These are phyloP conservation scores for Aspergillus latus DNA, from an alignment of 2,329 filamentous ascomycete genomes.

Conservation along the genomic window DNA sequence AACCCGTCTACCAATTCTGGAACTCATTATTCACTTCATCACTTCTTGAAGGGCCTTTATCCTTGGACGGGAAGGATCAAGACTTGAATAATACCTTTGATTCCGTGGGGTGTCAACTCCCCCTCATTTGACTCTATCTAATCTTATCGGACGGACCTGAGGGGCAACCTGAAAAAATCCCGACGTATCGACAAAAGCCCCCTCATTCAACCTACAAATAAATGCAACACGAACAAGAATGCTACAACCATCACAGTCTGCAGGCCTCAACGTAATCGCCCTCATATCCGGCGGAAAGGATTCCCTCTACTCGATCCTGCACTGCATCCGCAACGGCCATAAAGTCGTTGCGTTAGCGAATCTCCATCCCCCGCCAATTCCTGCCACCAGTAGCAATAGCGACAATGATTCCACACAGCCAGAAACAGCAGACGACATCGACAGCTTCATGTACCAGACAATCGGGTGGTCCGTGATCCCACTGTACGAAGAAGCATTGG, in stretches of 20 bases:
- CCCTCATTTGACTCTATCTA: background rate
- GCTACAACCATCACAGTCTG: conserved; percentile 20
- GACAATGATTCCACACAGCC: background rate
- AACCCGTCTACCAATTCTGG: too few species aligned
- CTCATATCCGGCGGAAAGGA: conserved; percentile 96
- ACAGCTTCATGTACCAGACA: conserved; percentile 99
- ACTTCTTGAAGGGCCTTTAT: too few species aligned
- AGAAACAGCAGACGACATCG: conserved; percentile 62
- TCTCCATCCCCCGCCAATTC: conserved; percentile 62
- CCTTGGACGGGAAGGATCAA: too few species aligned
- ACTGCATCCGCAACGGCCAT: conserved; percentile 85
- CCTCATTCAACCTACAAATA: background rate
- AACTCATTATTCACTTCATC: too few species aligned
- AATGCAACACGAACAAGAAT: background rate
- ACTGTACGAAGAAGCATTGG: conserved; percentile 75
- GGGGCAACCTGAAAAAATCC: background rate
- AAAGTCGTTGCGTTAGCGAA: conserved; percentile 85
- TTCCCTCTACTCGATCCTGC: conserved; percentile 88
- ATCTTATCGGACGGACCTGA: background rate
- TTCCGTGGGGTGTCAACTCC: background rate
- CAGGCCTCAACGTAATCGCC: conserved; percentile 72
- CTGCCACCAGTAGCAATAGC: conserved; percentile 2
- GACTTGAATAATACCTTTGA: too few species aligned
- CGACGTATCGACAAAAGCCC: background rate
- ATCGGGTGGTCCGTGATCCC: conserved; percentile 86